Evolutionary conservation across 208 protist species (phyloP).

Genomic region (Vickermania spadyakhi): DNA sequence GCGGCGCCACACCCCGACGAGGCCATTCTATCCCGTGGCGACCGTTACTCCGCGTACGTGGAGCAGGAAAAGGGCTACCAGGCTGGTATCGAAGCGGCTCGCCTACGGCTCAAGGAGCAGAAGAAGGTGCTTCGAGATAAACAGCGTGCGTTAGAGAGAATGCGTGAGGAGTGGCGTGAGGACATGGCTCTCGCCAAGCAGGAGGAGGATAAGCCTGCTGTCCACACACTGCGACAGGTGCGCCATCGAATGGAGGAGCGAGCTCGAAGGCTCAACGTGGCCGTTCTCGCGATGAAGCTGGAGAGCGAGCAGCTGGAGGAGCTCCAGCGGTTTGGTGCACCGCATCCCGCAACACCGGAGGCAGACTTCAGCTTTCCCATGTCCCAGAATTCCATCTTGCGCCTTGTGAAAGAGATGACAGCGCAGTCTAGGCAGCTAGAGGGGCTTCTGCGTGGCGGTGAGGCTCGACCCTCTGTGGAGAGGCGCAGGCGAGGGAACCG

Average conservation of each 20-base stretch:
- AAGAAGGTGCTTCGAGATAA: background rate
- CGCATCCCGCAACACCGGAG: no score
- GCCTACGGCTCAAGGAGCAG: background rate
- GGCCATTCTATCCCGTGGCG: no score
- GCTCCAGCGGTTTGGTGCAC: background rate
- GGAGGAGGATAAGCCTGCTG: slow-evolving; percentile 17
- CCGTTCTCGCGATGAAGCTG: slow-evolving; percentile 30
- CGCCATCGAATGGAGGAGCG: slow-evolving; percentile 40
- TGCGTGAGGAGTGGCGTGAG: slow-evolving; percentile 46
- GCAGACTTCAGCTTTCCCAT: background rate
- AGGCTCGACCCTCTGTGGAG: background rate
- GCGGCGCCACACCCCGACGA: no score
- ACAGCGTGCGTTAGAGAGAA: slow-evolving; percentile 13
- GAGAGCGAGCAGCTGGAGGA: slow-evolving; percentile 21
- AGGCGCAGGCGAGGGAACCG: no score
- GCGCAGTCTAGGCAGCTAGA: slow-evolving; percentile 28
- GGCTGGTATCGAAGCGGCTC: no score
- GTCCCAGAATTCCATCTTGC: slow-evolving; percentile 6
- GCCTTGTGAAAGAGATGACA: slow-evolving; percentile 24
- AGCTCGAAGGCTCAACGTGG: slow-evolving; percentile 45
- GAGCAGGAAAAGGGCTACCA: no score
- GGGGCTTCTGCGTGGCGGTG: slow-evolving; percentile 8
- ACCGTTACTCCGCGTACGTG: no score
- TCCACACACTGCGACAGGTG: slow-evolving; percentile 23
- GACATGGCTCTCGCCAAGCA: slow-evolving; percentile 39